Evolutionary conservation across 1,284 basidiomycete genomes (phyloP).

Genomic region (Mrakiaceae sp.): DNA sequence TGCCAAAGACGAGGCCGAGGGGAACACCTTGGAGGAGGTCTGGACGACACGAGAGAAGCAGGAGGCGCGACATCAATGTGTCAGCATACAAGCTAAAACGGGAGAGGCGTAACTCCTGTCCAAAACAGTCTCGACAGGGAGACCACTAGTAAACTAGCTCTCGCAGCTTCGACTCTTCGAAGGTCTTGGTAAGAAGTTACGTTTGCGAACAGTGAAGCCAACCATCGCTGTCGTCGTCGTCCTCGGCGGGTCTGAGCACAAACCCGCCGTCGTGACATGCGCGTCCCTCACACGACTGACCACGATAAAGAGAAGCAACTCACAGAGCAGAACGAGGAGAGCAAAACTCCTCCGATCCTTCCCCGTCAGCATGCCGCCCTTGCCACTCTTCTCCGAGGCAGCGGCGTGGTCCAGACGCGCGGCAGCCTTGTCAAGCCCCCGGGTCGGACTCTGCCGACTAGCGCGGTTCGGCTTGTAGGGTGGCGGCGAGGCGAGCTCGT

Average conservation of each 20-base stretch:
- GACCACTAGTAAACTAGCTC: background rate
- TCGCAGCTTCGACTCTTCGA: no score
- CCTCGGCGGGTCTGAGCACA: no score
- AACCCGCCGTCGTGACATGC: no score
- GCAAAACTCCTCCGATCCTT: conserved; percentile 78
- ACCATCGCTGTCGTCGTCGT: no score
- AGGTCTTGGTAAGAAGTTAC: no score
- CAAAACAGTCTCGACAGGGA: conserved; percentile 3
- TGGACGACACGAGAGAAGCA: conserved; percentile 28
- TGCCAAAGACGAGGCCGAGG: conserved; percentile 62
- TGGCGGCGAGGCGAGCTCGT: background rate
- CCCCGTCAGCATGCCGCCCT: background rate
- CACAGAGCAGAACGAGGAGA: conserved; percentile 78
- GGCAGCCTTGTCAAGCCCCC: background rate
- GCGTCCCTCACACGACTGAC: no score
- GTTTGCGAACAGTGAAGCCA: no score
- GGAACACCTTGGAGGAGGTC: conserved; percentile 92
- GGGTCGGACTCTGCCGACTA: background rate
- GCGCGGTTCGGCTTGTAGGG: background rate
- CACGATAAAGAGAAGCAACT: conserved; percentile 30
- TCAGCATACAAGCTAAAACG: background rate
- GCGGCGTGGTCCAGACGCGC: background rate
- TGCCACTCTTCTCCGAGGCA: background rate
- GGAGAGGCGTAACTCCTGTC: background rate
- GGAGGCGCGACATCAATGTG: conserved; percentile 18